Evolutionary conservation across 345 rosid species (phyloP), one percentile per base, ranked within the genome.

Genomic region (Aquilaria sinensis): DNA sequence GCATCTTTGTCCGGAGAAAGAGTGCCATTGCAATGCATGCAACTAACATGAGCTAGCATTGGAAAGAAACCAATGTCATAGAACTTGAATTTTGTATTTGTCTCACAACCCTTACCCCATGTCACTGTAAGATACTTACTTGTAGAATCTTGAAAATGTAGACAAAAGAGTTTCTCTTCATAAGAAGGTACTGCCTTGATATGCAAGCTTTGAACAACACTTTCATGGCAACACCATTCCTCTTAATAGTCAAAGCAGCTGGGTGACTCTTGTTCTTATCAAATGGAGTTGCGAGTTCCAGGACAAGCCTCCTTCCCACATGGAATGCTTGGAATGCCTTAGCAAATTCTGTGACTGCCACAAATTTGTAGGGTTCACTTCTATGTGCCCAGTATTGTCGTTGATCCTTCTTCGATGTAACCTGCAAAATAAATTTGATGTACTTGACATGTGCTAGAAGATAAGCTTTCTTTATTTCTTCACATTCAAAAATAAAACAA

Each of bases 361-460:
- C 73, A 69, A 80, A 91, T 37, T 70, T 73, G 64, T 91, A 84
- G 59, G 89, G 83, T 61, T 74, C 78, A n/a, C 83, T 78, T 62
- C 54, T 76, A 10, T 63, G 60, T 29, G 70, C 56, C 96, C 97
- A 90, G 50, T 90, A 88, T 76, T 84, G 93, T 71, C 60, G 52
- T 62, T 88, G 96, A 78, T 91, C 93, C 67, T 88, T 88, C 71
- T 7, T 80, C 2, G 93, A 91, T 50, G 93, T 88, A 67, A 91
- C 96, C 97, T 90, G 63, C 23, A 23, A 68, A 63, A 70, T 10
- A 2, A 47, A 56, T 47, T 51, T 37, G 23, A 23, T 23, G 23
- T 23, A 23, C 23, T 23, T 23, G 23, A 23, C 23, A 23, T 23
- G 23, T 23, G 23, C 23, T 23, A 23, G 23, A 23, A 23, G 23